Percentiles rank a stretch among this genome's conserved stretches.
Evolutionary conservation across 495 filamentous ascomycete genomes (phyloP).

Genomic region (Trichoderma reesei): DNA sequence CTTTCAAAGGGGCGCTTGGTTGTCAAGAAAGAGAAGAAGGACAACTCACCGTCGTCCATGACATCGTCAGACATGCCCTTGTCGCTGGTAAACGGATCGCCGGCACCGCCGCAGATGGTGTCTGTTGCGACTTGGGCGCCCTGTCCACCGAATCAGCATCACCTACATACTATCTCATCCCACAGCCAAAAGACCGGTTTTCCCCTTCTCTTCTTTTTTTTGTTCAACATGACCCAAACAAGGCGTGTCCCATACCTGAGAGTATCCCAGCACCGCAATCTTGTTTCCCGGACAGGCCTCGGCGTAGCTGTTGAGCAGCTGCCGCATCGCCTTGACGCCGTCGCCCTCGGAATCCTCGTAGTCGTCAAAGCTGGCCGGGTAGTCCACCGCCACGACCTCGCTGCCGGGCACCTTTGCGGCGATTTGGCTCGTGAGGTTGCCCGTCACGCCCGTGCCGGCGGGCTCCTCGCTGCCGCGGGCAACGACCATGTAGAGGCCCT

Average conservation of each 20-base stretch:
- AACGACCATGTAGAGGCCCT: constrained; percentile 15
- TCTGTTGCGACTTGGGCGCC: constrained; percentile 10
- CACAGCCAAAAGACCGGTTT: no score
- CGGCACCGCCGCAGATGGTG: constrained; percentile 7
- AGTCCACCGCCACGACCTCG: constrained; percentile 13
- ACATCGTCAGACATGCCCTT: background rate
- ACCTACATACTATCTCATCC: no score
- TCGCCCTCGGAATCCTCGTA: constrained; percentile 14
- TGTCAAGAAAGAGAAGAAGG: background rate
- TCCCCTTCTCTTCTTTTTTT: no score
- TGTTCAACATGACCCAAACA: no score
- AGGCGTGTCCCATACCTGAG: constrained; percentile 19
- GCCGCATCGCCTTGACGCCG: constrained; percentile 16
- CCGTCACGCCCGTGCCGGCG: constrained; percentile 11
- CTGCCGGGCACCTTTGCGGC: constrained; percentile 13
- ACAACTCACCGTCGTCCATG: constrained; percentile 7
- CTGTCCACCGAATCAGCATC: constrained; percentile 1
- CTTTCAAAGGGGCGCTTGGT: background rate
- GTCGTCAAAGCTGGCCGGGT: constrained; percentile 14
- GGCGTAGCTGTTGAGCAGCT: constrained; percentile 14
- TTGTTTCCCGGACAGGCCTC: constrained; percentile 18
- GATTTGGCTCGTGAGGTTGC: constrained; percentile 14
- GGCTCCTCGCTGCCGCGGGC: constrained; percentile 16
- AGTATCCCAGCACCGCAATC: constrained; percentile 24
- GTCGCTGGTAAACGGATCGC: background rate